Conservation (phyloP, 306 rosid genomes). For the Medicago lupulina region DNA sequence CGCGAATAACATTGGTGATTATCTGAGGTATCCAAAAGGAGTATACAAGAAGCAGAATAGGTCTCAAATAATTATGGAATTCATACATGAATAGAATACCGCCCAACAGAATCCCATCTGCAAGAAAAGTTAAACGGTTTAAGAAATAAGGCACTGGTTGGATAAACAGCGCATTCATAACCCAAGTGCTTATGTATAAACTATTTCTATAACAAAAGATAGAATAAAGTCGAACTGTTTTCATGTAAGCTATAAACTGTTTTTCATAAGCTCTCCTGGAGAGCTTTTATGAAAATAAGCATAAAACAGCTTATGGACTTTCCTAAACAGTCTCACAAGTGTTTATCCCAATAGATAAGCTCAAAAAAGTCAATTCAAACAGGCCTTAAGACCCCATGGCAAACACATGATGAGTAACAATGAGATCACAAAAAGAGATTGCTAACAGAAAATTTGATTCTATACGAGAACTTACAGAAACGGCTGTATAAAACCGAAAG, state of each 20-base stretch:
- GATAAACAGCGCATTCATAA: background rate
- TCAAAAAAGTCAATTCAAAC: background rate
- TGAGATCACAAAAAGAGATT: conserved; percentile 28
- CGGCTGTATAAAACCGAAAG: conserved; percentile 95
- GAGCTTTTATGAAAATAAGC: background rate
- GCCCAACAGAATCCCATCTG: conserved; percentile 98
- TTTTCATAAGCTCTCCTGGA: too few relatives aligned
- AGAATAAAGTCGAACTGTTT: background rate
- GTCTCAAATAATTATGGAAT: conserved; percentile 82
- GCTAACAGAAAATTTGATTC: conserved; percentile 16
- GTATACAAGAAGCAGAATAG: conserved; percentile 83
- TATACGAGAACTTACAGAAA: conserved; percentile 75
- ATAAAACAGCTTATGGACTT: background rate
- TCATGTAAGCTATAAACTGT: too few relatives aligned
- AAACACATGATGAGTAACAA: conserved; percentile 14
- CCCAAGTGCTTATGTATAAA: background rate
- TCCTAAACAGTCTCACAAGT: background rate
- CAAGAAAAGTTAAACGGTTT: conserved; percentile 43
- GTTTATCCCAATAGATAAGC: background rate
- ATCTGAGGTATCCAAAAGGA: conserved; percentile 99
- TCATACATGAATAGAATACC: conserved; percentile 97
- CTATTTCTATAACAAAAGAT: background rate
- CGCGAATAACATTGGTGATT: conserved; percentile 82
- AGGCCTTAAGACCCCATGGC: conserved; percentile 3
- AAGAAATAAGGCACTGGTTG: background rate